Evolutionary conservation across 2,329 filamentous ascomycete species (phyloP).

Genomic region (Aspergillus japonicus): DNA sequence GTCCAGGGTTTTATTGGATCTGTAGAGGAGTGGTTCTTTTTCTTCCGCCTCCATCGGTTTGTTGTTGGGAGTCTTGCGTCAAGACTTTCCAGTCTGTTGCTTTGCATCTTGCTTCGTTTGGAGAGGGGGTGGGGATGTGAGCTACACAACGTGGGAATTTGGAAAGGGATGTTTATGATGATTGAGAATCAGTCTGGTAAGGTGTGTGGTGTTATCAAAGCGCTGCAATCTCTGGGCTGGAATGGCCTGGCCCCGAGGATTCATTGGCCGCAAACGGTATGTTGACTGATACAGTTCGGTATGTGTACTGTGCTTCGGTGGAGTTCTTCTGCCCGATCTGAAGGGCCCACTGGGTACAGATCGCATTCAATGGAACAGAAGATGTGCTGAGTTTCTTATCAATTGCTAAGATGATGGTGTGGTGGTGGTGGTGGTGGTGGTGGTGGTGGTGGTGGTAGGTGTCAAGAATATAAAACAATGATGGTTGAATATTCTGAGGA

Average conservation of each 20-base stretch:
- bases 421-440: no score
- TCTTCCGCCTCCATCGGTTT: not conserved
- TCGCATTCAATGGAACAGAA: no score
- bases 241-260: slow-evolving; percentile 6
- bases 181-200: not conserved
- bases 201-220: not conserved
- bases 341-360: slow-evolving; percentile 6
- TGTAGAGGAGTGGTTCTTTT: slow-evolving; percentile 20
- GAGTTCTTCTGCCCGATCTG: slow-evolving; percentile 12
- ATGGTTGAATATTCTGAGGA: not conserved
- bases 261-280: slow-evolving; percentile 13
- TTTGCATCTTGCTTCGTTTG: not conserved
- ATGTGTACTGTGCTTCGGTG: not conserved
- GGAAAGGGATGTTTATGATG: not conserved
- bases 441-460: no score
- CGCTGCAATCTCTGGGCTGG: not conserved
- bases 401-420: no score
- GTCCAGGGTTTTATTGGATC: slow-evolving; percentile 19
- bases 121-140: not conserved
- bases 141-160: not conserved
- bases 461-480: not conserved
- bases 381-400: no score
- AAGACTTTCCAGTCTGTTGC: not conserved
- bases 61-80: not conserved
- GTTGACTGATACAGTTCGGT: not conserved